Evolutionary conservation across 2,329 filamentous ascomycete genomes (phyloP).

Genomic region (Trichoderma endophyticum): DNA sequence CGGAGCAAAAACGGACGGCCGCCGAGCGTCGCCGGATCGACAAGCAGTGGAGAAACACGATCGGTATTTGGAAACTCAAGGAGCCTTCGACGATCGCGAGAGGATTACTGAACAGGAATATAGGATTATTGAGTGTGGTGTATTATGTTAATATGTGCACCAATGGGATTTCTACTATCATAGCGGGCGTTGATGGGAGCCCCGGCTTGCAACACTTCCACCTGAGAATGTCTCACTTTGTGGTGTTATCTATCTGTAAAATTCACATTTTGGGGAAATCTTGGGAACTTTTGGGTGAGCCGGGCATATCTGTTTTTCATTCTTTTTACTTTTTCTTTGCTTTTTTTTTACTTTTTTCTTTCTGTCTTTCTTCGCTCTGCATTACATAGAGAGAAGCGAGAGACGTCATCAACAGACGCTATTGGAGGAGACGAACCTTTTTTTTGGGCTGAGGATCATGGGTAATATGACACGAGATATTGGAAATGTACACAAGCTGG

Average conservation of each 20-base stretch:
- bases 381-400: not conserved
- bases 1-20: conserved; percentile 32
- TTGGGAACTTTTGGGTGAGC: not conserved
- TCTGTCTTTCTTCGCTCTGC: not conserved
- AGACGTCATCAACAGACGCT: not conserved
- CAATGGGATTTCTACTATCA: not conserved
- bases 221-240: not conserved
- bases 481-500: not conserved
- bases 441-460: not conserved
- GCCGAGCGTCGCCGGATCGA: conserved; percentile 34
- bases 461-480: not conserved
- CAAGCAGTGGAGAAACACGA: conserved; percentile 31
- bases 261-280: not conserved
- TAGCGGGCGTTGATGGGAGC: not conserved
- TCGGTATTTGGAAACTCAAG: conserved; percentile 21
- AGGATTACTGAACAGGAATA: conserved; percentile 16
- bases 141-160: not conserved
- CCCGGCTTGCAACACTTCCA: not conserved
- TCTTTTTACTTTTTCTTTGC: not conserved
- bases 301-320: not conserved
- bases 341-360: not conserved
- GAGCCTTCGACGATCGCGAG: not conserved
- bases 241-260: not conserved
- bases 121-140: not conserved
- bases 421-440: not conserved